Evolutionary conservation across 345 rosid species (phyloP).

Genomic region (Lepidium aucheri): DNA sequence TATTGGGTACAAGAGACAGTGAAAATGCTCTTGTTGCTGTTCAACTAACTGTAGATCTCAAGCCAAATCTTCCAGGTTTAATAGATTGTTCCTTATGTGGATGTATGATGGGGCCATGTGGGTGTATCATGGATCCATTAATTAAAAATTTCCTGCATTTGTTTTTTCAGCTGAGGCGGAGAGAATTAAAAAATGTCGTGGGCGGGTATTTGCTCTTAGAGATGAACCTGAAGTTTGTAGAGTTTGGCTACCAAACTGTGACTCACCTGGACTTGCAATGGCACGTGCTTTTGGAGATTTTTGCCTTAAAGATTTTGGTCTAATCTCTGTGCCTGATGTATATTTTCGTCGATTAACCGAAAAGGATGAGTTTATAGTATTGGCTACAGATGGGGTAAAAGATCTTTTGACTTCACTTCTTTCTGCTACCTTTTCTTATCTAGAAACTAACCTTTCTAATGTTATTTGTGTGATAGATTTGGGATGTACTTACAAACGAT

Average conservation of each 20-base stretch:
- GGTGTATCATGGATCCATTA: not conserved
- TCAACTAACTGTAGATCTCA: conserved; percentile 96
- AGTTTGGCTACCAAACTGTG: conserved; percentile 92
- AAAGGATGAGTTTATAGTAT: conserved; percentile 78
- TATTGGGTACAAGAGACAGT: conserved; percentile 64
- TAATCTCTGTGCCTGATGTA: conserved; percentile 91
- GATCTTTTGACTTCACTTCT: not conserved
- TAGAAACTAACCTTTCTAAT: not conserved
- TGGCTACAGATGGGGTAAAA: conserved; percentile 97
- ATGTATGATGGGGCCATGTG: not conserved
- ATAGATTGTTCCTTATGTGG: not conserved
- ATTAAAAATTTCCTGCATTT: not conserved
- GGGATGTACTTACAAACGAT: conserved; percentile 93
- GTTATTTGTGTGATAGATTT: conserved; percentile 41
- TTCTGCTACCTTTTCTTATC: not conserved
- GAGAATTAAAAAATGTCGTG: conserved; percentile 77
- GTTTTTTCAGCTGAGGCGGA: conserved; percentile 72
- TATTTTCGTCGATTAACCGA: conserved; percentile 56
- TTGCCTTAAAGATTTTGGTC: conserved; percentile 94
- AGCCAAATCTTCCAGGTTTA: conserved; percentile 92
- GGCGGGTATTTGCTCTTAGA: conserved; percentile 89
- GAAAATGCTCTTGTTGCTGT: conserved; percentile 66
- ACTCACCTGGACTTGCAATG: conserved; percentile 99
- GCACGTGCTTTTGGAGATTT: conserved; percentile 99
- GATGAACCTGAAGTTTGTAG: conserved; percentile 97